A percentile compares a stretch with the other conserved stretches of the same genome.
Conservation (phyloP, 2,329 filamentous ascomycete genomes). For the Botryotinia globosa region DNA sequence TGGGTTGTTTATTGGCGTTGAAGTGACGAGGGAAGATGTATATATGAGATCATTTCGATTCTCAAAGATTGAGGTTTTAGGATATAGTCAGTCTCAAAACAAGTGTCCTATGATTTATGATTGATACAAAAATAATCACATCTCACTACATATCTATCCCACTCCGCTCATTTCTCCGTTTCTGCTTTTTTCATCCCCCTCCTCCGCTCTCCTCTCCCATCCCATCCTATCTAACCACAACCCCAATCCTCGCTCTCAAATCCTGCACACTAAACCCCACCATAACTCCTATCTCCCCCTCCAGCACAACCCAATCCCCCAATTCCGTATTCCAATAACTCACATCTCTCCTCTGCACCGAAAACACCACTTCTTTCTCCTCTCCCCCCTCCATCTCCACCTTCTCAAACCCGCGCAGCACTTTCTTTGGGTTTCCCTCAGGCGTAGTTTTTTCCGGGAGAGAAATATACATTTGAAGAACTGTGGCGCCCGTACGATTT, state of each 20-base stretch:
- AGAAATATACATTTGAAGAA: conserved; percentile 40
- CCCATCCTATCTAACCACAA: background rate
- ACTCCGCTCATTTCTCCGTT: background rate
- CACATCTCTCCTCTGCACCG: conserved; percentile 74
- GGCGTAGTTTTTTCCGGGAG: background rate
- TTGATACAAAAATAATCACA: background rate
- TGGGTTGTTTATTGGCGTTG: background rate
- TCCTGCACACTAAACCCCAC: conserved; percentile 30
- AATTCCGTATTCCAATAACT: conserved; percentile 75
- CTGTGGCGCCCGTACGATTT: conserved; percentile 32
- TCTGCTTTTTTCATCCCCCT: too few species aligned
- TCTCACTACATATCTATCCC: background rate
- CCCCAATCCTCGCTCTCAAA: conserved; percentile 12
- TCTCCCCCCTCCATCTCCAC: conserved; percentile 66
- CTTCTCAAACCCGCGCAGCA: conserved; percentile 76
- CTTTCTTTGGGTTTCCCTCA: conserved; percentile 43
- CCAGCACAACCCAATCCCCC: conserved; percentile 70
- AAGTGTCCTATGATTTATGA: background rate
- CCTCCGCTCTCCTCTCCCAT: background rate
- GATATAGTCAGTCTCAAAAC: background rate
- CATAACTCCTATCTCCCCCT: conserved; percentile 23
- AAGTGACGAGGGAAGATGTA: background rate
- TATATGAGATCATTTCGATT: background rate
- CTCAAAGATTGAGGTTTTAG: background rate
- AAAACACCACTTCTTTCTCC: conserved; percentile 60